Evolutionary conservation across 768 basidiomycete species (phyloP), one percentile per base, ranked within the genome.

Genomic region (Macrolepiota fuliginosa): DNA sequence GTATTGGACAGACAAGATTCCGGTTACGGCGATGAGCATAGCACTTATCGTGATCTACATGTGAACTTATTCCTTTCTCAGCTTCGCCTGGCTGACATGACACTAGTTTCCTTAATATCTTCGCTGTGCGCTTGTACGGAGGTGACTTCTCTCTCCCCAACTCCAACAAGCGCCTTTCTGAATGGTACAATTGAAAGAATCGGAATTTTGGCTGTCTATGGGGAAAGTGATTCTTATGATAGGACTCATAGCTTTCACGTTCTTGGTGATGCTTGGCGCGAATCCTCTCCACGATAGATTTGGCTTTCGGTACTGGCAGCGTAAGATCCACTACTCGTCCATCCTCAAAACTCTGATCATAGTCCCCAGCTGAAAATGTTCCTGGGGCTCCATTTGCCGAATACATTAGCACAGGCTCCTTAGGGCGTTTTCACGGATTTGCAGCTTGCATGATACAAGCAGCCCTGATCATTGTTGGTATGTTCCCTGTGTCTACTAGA

Each of bases 391-490:
- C 86, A 1, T 84, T 88, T 58, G 81, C 79, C 6, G 83, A 86
- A 68, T 81, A 86, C 70, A 76, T 80, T 54, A 78, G 80, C 62
- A 71, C 73, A 0, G 87, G 87, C n/a, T 69, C 77, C 4, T 70
- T 80, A n/a, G 87, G 87, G 10, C 79, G 76, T 22, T 88, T 89
- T 72, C 73, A 87, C 27, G 87, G 85, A 6, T 88, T 88, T 70
- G 76, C 84, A 62, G 78, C 84, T 2, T 87, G 86, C 63, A 69
- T 88, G 55, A 85, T 82, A 36, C 83, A 86, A 66, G 86, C 85
- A 3, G 77, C 82, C 2, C 86, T 83, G 70, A 86, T 84, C 2
- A 86, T 83, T 61, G 82, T 79, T 51, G 84, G 83, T 69, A 77
- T 32, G 19, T 56, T 39, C 10, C n/a, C 10, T 22, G 12, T 39